Base-by-base conservation (phyloP, 495 filamentous ascomycete species). In the Darksidea phi region DNA sequence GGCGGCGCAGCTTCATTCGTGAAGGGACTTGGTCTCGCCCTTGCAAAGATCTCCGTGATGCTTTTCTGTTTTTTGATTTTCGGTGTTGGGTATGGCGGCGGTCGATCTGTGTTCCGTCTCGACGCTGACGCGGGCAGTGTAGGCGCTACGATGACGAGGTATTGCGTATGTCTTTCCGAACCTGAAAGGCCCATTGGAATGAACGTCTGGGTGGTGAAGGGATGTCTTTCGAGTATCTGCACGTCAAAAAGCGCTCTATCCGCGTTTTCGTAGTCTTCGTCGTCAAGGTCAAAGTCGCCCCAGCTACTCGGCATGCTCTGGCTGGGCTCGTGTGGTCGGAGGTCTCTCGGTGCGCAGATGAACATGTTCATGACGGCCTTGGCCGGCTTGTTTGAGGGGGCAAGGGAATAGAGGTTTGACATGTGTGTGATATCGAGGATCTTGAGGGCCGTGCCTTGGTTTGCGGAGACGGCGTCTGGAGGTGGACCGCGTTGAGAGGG, bases 121-220 rank as follows among this genome's bases (percentile, higher is more conserved):
- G 63, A 57, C 7, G 65, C 55, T 5, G 66, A 42, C 18, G 63
- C 43, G 1, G 73, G 70, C 2, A 78, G 67, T 2, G 76, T 89
- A 0, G 91, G 94, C 15, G 95, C 94, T 21, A 98, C 94, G 50
- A 97, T 84, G 48, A 98, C 90, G n/a, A 98, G 80, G 67, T 88
- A 95, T 18, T 78, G 74, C 34, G 80, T 75, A 10, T 59, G 57
- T 12, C 41, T 37, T 21, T 76, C 66, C 1, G 60, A 32, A 0
- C 25, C 64, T 23, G 77, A 75, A 11, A 88, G 71, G 54, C 84
- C 85, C 17, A 96, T 76, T 0, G 94, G 94, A 38, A 89, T 82
- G 73, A 98, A 97, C 0, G 91, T 95, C 72, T 98, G 94, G 23
- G 88, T 87, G 17, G 94, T 96, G 75, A 83, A 97, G 0, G 94